A percentile compares a stretch with the other conserved stretches of the same genome.
Evolutionary conservation across 495 filamentous ascomycete species (phyloP).

Genomic region (Hyphodiscus hymeniophilus): DNA sequence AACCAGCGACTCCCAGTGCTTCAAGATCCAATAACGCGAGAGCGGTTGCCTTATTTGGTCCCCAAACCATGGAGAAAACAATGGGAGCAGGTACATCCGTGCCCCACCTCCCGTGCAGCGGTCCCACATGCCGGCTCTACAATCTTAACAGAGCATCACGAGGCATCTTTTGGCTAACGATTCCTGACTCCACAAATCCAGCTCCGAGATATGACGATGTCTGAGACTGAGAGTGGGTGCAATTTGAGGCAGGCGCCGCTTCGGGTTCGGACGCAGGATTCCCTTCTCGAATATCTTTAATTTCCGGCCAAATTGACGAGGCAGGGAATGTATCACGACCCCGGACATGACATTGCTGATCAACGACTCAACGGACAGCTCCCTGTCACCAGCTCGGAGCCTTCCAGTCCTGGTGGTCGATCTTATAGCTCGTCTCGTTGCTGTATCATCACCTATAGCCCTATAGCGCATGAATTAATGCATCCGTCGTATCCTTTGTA

Average conservation of each 20-base stretch:
- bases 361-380: no score
- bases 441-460: constrained; percentile 1
- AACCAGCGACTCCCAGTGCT: no score
- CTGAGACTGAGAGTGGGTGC: no score
- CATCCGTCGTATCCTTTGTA: no score
- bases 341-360: not conserved
- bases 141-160: constrained; percentile 10
- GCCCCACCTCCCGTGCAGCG: no score
- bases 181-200: not conserved
- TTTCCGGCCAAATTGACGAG: constrained; percentile 6
- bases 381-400: not conserved
- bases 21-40: no score
- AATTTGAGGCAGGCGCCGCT: not conserved
- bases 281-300: constrained; percentile 2
- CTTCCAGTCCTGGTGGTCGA: constrained; percentile 8
- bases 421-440: constrained; percentile 3
- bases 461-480: constrained; percentile 8
- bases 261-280: constrained; percentile 1
- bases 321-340: constrained; percentile 9
- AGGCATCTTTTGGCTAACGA: not conserved
- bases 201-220: not conserved
- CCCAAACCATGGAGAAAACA: no score
- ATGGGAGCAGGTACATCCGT: no score
- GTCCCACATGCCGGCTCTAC: not conserved
- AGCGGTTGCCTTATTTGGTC: no score